phyloP scores from a whole-genome alignment of 345 rosid genomes.

The Eucalyptus cladocalyx region DNA sequence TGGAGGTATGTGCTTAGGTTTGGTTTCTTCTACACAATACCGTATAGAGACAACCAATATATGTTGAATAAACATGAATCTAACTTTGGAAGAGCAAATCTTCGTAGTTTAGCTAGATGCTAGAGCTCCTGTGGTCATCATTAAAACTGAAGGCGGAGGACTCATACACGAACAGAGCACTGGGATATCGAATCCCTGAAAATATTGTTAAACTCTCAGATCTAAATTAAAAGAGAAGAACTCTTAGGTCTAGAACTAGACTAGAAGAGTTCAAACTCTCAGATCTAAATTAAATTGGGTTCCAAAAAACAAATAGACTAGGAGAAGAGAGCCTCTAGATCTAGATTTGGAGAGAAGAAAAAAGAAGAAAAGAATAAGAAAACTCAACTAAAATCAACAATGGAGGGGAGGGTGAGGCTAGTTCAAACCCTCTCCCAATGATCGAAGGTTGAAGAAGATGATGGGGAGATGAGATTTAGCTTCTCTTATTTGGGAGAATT shows the following conservation, averaged over 20 bases:
- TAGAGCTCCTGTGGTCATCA: background rate
- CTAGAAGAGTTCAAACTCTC: background rate
- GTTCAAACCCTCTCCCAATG: background rate
- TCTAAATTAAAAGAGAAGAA: background rate
- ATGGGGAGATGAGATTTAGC: background rate
- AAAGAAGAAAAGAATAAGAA: no score
- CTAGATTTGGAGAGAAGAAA: background rate
- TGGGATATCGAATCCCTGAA: background rate
- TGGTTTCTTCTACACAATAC: background rate
- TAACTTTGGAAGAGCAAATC: background rate
- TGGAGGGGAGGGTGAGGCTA: background rate
- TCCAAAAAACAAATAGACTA: background rate
- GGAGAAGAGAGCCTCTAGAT: background rate
- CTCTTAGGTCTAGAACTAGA: background rate
- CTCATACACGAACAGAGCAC: background rate
- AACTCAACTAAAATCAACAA: background rate
- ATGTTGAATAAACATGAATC: background rate
- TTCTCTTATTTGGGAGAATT: background rate
- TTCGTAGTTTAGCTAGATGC: background rate
- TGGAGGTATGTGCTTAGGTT: background rate
- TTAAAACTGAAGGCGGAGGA: background rate
- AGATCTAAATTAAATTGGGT: background rate
- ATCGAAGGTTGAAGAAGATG: background rate
- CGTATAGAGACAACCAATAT: background rate
- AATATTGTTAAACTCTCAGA: background rate